Evolutionary conservation across 2,329 filamentous ascomycete genomes (phyloP).

Genomic region (Tolypocladium ophioglossoides): DNA sequence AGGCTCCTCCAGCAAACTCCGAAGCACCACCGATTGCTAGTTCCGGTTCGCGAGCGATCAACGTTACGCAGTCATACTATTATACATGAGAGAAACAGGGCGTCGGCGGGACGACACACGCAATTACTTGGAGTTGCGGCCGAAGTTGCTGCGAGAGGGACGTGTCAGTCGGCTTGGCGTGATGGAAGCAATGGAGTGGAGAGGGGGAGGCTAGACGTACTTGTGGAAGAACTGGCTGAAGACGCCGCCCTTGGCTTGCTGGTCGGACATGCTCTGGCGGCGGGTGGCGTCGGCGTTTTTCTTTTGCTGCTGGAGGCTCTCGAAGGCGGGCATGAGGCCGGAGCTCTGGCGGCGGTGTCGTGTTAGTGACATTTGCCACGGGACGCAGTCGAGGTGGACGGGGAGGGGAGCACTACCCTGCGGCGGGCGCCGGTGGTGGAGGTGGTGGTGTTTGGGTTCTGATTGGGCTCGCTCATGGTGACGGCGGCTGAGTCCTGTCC

Average conservation of each 20-base stretch:
- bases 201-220: constrained; percentile 22
- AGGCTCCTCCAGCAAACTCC: not conserved
- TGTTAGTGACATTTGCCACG: not conserved
- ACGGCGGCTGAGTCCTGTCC: not conserved
- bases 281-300: constrained; percentile 35
- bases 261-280: constrained; percentile 44
- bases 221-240: constrained; percentile 47
- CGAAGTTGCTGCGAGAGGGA: constrained; percentile 17
- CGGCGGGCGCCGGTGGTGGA: constrained; percentile 14
- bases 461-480: constrained; percentile 19
- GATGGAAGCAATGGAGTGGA: not conserved
- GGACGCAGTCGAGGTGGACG: not conserved
- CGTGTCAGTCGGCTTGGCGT: not conserved
- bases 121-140: constrained; percentile 18
- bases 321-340: constrained; percentile 35
- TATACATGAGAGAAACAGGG: not conserved
- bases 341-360: constrained; percentile 25
- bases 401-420: constrained; percentile 11
- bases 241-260: constrained; percentile 36
- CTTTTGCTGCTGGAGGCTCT: constrained; percentile 40
- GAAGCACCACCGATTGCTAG: not conserved
- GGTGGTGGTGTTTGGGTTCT: constrained; percentile 9
- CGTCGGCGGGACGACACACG: not conserved
- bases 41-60: not conserved
- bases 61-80: not conserved